Evolutionary conservation across 805 yeast species (phyloP), one percentile per base, ranked within the genome.

Genomic region (Kluyveromyces wickerhamii): DNA sequence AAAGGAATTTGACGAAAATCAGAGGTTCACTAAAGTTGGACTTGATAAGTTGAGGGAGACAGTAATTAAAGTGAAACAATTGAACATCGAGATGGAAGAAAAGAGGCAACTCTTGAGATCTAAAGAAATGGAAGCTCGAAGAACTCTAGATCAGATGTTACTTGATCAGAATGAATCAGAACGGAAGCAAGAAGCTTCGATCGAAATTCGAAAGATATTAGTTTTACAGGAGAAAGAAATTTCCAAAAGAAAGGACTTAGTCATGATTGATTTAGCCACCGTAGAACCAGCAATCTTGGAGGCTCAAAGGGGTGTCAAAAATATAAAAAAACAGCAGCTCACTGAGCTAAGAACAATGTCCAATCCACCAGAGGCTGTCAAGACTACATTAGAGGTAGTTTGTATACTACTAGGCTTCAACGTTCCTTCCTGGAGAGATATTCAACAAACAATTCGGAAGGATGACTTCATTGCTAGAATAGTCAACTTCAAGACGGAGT

Each of bases 141-240:
- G 59, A 17, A 82, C 85, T 69, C 67, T 89, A 26, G 74, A 78
- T 47, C 73, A 65, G 36, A 85, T 89, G 83, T 67, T 89, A 10
- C 59, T 67, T 1, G 94, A 86, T 27, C 97, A 89, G 52, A 86
- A 84, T 50, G 95, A 86, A 47, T 89, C 96, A 0, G 97, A 89
- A 52, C 66, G 95, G 43, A 86, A 81, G 45, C 81, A 82, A 39
- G 95, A 83, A 40, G 87, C 92, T 6, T 84, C 95, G 0, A 60
- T 81, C 3, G 81, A 76, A 32, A 80, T 89, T 8, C 84, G 81
- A 46, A 69, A 67, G 12, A 78, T 85, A 5, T 63, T 89, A 21
- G 75, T 69, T 20, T 66, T 64, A 23, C 94, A 85, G 45, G 89
- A 85, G 35, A 49, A 51, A 2, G 74, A 72, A 35, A 72, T 89